Evolutionary conservation across 768 basidiomycete species (phyloP).

Genomic region (Boletales sp.): DNA sequence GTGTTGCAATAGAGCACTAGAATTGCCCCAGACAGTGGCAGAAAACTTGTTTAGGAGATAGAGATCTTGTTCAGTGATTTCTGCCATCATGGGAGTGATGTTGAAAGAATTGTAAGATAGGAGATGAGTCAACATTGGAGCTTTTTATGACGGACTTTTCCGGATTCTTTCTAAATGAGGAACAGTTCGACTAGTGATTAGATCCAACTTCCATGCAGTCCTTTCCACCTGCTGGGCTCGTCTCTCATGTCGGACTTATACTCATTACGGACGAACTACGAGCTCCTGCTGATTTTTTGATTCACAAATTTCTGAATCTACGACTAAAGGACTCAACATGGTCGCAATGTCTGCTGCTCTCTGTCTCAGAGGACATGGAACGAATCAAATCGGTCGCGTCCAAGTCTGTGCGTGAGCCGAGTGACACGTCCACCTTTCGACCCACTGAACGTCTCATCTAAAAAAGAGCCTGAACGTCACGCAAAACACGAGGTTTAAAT

Average conservation of each 20-base stretch:
- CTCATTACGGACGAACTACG: conserved; percentile 69
- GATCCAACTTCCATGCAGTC: conserved; percentile 32
- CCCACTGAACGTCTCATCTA: background rate
- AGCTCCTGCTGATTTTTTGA: conserved; percentile 70
- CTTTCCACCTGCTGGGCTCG: conserved; percentile 52
- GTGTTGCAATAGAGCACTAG: too few relatives aligned
- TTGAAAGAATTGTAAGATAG: too few relatives aligned
- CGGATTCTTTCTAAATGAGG: background rate
- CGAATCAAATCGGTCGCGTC: conserved; percentile 63
- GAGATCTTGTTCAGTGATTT: too few relatives aligned
- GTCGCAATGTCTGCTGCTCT: conserved; percentile 48
- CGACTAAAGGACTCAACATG: conserved; percentile 46
- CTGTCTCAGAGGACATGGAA: conserved; percentile 51
- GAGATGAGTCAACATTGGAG: too few relatives aligned
- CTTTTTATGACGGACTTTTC: too few relatives aligned
- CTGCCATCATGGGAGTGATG: too few relatives aligned
- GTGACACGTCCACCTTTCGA: background rate
- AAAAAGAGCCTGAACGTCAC: conserved; percentile 33
- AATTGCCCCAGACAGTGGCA: too few relatives aligned
- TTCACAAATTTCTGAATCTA: conserved; percentile 50
- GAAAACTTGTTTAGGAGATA: too few relatives aligned
- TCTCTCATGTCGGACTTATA: conserved; percentile 47
- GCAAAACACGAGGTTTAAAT: conserved; percentile 41
- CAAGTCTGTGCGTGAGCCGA: conserved; percentile 49
- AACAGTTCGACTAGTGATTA: conserved; percentile 1